Conservation (phyloP, 257 asterid genomes). For the Leptodermis oblonga region DNA sequence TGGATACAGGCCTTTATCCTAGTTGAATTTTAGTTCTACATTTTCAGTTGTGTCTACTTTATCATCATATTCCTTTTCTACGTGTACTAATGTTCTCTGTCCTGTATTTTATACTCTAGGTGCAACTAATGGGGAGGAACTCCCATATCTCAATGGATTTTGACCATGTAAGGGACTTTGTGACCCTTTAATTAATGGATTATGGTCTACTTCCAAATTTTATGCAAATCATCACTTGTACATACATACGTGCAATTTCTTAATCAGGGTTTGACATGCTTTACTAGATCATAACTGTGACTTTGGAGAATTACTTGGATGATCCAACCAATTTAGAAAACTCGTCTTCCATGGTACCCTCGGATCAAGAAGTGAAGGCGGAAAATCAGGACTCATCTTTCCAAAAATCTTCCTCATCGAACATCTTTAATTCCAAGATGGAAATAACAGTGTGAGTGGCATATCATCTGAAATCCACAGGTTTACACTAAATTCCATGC, state of each 20-base stretch:
- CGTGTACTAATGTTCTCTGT: not conserved
- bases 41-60: not conserved
- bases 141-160: slow-evolving; percentile 50
- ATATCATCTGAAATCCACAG: not conserved
- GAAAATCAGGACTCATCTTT: slow-evolving; percentile 32
- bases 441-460: slow-evolving; percentile 35
- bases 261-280: slow-evolving; percentile 13
- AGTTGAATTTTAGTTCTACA: not conserved
- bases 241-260: not conserved
- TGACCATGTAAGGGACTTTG: slow-evolving; percentile 34
- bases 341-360: slow-evolving; percentile 13
- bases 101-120: slow-evolving; percentile 23
- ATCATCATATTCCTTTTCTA: not conserved
- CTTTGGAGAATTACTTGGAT: slow-evolving; percentile 45
- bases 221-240: not conserved
- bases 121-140: slow-evolving; percentile 46
- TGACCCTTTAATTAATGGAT: not conserved
- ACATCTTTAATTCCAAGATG: slow-evolving; percentile 17
- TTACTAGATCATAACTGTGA: slow-evolving; percentile 39
- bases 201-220: not conserved
- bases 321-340: slow-evolving; percentile 21
- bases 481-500: not conserved
- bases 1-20: not conserved
- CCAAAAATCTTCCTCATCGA: slow-evolving; percentile 29
- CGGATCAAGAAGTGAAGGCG: slow-evolving; percentile 31